A percentile compares a stretch with the other conserved stretches of the same genome.
Conservation (phyloP, 2,329 filamentous ascomycete species). For the Pseudogymnoascus sp. region DNA sequence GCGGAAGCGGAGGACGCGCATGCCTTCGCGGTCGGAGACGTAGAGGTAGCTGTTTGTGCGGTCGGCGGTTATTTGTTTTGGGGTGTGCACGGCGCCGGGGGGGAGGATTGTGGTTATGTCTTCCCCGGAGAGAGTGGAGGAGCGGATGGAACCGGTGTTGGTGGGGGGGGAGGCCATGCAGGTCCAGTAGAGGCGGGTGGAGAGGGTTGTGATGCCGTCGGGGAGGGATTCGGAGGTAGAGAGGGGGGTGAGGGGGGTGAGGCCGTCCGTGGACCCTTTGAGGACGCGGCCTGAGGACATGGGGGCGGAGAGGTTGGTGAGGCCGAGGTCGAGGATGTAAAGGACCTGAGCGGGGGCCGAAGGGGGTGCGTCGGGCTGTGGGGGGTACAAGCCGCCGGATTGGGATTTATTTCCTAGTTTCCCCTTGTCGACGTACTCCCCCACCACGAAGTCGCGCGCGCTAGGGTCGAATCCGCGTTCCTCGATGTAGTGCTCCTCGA, state of each 20-base stretch:
- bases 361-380: background rate
- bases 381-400: conserved; percentile 20
- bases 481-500: conserved; percentile 34
- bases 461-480: conserved; percentile 18
- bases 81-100: conserved; percentile 41
- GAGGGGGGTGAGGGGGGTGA: background rate
- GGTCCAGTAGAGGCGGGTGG: conserved; percentile 41
- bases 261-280: conserved; percentile 11
- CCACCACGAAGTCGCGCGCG: conserved; percentile 28
- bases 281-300: conserved; percentile 15
- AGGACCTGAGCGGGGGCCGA: background rate
- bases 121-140: conserved; percentile 39
- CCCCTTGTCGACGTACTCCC: conserved; percentile 27
- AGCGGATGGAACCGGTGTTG: conserved; percentile 19
- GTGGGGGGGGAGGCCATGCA: conserved; percentile 37
- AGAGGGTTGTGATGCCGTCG: conserved; percentile 37
- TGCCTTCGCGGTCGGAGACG: conserved; percentile 39
- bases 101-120: conserved; percentile 38
- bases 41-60: conserved; percentile 28
- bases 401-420: conserved; percentile 29
- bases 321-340: conserved; percentile 19
- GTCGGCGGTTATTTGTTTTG: conserved; percentile 34
- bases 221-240: conserved; percentile 26
- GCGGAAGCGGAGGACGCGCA: conserved; percentile 34
- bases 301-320: conserved; percentile 13